Percentiles rank a stretch among this genome's conserved stretches.
These are phyloP conservation scores for Heracleum sosnowskyi DNA, from an alignment of 129 eudicot species.

Conservation along the genomic window DNA sequence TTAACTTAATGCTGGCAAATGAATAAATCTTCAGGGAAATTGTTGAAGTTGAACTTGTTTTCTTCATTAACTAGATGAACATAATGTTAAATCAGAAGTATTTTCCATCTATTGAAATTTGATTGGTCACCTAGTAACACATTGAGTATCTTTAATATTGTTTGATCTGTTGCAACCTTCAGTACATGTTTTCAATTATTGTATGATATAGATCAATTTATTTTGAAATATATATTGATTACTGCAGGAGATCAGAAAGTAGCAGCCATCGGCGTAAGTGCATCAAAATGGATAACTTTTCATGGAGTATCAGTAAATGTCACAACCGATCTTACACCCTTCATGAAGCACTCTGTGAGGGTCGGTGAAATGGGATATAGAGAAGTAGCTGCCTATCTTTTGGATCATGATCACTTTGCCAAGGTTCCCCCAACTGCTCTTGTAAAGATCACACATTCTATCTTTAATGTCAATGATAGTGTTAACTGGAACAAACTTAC, in stretches of 20 bases:
- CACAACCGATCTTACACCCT: not conserved
- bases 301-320: slow-evolving; percentile 73
- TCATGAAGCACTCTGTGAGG: no score
- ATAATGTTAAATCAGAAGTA: not conserved
- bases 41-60: not conserved
- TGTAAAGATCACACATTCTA: no score
- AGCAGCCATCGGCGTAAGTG: slow-evolving; percentile 71
- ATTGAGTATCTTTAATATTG: not conserved
- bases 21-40: no score
- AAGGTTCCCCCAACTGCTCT: no score
- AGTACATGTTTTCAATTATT: not conserved
- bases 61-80: not conserved
- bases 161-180: not conserved
- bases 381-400: no score
- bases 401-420: no score
- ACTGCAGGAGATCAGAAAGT: slow-evolving; percentile 61
- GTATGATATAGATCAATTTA: no score
- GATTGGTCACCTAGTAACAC: not conserved
- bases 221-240: not conserved
- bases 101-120: not conserved
- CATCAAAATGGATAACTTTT: slow-evolving; percentile 68
- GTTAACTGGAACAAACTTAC: no score
- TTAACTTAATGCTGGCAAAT: no score
- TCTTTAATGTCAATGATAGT: no score
- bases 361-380: no score